These are phyloP conservation scores for Penicillium ucsense DNA, from an alignment of 495 filamentous ascomycete genomes.

Conservation along the genomic window DNA sequence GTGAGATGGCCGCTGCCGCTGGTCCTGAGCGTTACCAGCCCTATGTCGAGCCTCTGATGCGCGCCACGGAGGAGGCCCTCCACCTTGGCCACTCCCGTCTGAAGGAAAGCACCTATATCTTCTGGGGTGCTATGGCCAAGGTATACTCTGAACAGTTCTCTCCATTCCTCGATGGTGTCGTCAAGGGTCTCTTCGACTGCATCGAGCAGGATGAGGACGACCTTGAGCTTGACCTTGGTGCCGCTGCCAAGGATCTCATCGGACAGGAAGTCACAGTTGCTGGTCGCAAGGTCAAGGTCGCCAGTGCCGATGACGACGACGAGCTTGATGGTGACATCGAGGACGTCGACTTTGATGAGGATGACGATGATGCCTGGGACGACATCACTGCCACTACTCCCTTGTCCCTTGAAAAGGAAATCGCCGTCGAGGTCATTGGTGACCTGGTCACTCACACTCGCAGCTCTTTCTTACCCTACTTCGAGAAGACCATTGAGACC, in stretches of 20 bases:
- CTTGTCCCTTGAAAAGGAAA: conserved; percentile 92
- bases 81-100: conserved; percentile 83
- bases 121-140: conserved; percentile 90
- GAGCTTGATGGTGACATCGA: conserved; percentile 47
- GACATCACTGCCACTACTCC: conserved; percentile 73
- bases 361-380: conserved; percentile 76
- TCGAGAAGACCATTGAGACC: conserved; percentile 80
- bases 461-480: conserved; percentile 68
- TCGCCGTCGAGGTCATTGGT: conserved; percentile 87
- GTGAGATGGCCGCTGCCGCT: conserved; percentile 81
- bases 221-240: conserved; percentile 67
- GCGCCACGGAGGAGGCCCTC: conserved; percentile 82
- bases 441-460: conserved; percentile 83
- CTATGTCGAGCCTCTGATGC: conserved; percentile 81
- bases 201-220: conserved; percentile 86
- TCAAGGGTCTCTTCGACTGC: conserved; percentile 75
- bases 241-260: conserved; percentile 66
- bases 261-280: conserved; percentile 66
- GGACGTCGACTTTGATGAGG: conserved; percentile 54
- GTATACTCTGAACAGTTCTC: conserved; percentile 88
- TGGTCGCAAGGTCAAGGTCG: conserved; percentile 78
- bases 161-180: conserved; percentile 75
- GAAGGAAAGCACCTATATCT: conserved; percentile 89
- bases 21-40: conserved; percentile 79
- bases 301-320: conserved; percentile 47